Conservation (phyloP, 106 monocot species). For the Phalaenopsis aphrodite region DNA sequence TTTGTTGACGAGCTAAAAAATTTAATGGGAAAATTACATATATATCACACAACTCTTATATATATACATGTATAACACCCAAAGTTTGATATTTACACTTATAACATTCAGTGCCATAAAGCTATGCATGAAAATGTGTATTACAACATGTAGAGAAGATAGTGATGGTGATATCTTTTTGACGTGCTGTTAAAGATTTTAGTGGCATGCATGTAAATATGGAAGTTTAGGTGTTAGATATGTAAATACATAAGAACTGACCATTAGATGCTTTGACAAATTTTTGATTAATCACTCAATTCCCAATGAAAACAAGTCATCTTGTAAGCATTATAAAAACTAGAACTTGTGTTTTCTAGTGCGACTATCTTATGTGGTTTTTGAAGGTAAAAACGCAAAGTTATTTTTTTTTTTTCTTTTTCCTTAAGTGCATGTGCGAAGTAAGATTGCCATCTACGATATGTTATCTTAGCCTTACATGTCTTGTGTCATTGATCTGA, state of each 20-base stretch:
- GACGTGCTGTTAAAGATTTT: too few relatives aligned
- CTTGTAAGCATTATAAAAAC: not conserved
- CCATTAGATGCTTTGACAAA: not conserved
- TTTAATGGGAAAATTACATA: not conserved
- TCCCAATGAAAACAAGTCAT: not conserved
- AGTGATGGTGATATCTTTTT: too few relatives aligned
- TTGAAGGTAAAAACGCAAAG: not conserved
- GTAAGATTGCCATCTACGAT: not conserved
- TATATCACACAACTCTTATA: too few relatives aligned
- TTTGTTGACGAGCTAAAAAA: not conserved
- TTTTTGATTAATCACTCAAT: too few relatives aligned
- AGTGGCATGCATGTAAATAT: too few relatives aligned
- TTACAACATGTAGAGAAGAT: too few relatives aligned
- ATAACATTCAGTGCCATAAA: not conserved
- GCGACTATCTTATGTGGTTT: not conserved
- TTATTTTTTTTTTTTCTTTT: not conserved
- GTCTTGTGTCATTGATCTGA: not conserved
- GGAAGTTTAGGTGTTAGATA: too few relatives aligned
- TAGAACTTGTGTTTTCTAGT: not conserved
- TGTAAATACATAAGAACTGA: too few relatives aligned
- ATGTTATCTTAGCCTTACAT: not conserved
- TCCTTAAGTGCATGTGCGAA: not conserved
- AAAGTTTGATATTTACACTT: not conserved
- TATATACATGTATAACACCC: too few relatives aligned
- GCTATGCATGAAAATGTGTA: too few relatives aligned